Evolutionary conservation across 2,329 filamentous ascomycete species (phyloP).

Genomic region (Aspergillus fischeri): DNA sequence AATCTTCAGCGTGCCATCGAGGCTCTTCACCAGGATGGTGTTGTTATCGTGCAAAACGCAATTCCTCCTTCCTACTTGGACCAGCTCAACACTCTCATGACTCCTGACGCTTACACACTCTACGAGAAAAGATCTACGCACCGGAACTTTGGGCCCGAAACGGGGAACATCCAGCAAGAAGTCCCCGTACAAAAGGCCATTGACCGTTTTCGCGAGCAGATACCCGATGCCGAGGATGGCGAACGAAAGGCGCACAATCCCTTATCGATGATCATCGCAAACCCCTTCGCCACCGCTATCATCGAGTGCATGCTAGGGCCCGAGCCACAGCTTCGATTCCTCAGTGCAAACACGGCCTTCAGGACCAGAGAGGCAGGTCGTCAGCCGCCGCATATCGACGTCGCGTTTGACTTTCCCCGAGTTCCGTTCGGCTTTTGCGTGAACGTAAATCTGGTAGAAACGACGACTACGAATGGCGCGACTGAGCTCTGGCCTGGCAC

Average conservation of each 20-base stretch:
- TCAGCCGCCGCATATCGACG: slow-evolving; percentile 42
- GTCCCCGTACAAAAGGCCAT: slow-evolving; percentile 29
- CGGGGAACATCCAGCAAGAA: slow-evolving; percentile 41
- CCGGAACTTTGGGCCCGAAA: slow-evolving; percentile 25
- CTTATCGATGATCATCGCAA: slow-evolving; percentile 27
- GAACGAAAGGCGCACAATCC: neutral
- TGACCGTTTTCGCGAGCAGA: slow-evolving; percentile 25
- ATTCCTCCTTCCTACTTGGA: slow-evolving; percentile 30
- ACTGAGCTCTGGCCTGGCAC: slow-evolving; percentile 52
- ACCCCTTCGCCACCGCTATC: slow-evolving; percentile 35
- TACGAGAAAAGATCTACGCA: slow-evolving; percentile 22
- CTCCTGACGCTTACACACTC: slow-evolving; percentile 30
- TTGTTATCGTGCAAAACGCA: slow-evolving; percentile 37
- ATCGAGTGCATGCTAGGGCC: slow-evolving; percentile 39
- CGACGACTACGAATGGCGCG: slow-evolving; percentile 43
- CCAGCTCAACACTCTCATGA: slow-evolving; percentile 27
- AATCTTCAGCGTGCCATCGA: slow-evolving; percentile 21
- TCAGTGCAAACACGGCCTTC: slow-evolving; percentile 40
- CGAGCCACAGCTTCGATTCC: slow-evolving; percentile 33
- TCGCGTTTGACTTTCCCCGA: slow-evolving; percentile 46
- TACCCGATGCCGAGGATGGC: slow-evolving; percentile 17
- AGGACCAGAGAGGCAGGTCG: slow-evolving; percentile 25
- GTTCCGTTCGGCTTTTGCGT: slow-evolving; percentile 48
- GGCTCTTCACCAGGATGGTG: slow-evolving; percentile 34
- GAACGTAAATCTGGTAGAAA: slow-evolving; percentile 47